Conservation (phyloP, 306 rosid species). For the Sphenostylis stenocarpa region DNA sequence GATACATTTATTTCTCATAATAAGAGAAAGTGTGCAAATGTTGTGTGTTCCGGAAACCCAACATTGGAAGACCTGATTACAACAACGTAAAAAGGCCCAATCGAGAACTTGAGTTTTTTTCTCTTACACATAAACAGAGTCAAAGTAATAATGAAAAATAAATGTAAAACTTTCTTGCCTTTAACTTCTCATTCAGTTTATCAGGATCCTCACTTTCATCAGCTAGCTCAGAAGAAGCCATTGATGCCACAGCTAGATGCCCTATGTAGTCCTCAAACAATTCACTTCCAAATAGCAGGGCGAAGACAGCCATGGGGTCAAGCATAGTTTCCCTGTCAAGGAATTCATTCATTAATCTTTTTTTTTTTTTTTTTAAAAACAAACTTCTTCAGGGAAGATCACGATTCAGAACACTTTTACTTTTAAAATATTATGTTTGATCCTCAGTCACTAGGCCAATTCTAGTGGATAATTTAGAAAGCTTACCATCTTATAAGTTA, state of each 20-base stretch:
- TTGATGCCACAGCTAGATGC: slow-evolving; percentile 87
- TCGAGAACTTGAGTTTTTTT: not conserved
- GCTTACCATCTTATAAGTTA: not conserved
- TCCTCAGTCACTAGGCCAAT: not conserved
- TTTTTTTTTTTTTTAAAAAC: no score
- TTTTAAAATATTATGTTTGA: not conserved
- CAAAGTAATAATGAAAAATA: not conserved
- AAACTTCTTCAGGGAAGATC: not conserved
- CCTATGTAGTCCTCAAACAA: slow-evolving; percentile 90
- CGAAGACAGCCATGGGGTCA: slow-evolving; percentile 87
- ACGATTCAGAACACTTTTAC: not conserved
- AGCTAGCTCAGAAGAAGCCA: slow-evolving; percentile 78
- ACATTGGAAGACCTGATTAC: not conserved
- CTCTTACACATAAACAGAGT: not conserved
- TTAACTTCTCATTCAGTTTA: slow-evolving; percentile 71
- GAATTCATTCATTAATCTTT: slow-evolving; percentile 25
- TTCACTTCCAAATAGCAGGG: slow-evolving; percentile 90
- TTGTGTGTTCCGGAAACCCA: not conserved
- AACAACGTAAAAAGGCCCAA: not conserved
- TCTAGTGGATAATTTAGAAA: not conserved
- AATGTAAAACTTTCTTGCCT: slow-evolving; percentile 59
- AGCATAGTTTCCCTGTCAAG: slow-evolving; percentile 81
- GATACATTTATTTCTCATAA: not conserved
- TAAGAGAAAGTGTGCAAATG: not conserved
- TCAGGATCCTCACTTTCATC: slow-evolving; percentile 65